phyloP scores from a whole-genome alignment of 2,329 filamentous ascomycete species.

The Fusarium mangiferae region DNA sequence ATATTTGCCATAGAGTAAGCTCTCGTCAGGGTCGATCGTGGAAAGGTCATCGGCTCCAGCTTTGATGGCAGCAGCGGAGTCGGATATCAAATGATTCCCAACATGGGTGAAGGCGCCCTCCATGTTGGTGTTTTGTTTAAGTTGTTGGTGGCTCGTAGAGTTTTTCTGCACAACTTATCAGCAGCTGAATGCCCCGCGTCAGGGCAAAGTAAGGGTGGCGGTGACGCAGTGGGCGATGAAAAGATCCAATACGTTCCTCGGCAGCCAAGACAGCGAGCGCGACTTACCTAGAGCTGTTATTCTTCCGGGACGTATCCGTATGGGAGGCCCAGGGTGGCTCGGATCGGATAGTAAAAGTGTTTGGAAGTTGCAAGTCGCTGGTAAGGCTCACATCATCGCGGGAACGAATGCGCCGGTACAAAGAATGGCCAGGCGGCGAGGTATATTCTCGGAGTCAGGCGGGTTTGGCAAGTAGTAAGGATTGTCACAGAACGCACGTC shows the following conservation, averaged over 20 bases:
- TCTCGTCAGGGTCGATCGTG: constrained; percentile 80
- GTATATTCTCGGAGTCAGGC: constrained; percentile 9
- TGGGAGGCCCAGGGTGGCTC: constrained; percentile 42
- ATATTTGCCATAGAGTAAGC: constrained; percentile 78
- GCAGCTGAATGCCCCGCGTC: constrained; percentile 39
- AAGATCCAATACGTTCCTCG: not conserved
- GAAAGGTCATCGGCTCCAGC: constrained; percentile 81
- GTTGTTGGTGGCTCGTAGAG: constrained; percentile 41
- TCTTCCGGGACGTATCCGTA: constrained; percentile 36
- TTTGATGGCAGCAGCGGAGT: constrained; percentile 87
- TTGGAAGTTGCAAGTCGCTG: constrained; percentile 46
- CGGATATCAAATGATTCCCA: constrained; percentile 86
- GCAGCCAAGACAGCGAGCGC: constrained; percentile 12
- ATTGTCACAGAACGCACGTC: constrained; percentile 16
- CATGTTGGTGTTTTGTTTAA: constrained; percentile 62
- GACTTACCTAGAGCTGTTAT: constrained; percentile 44
- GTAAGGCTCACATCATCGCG: constrained; percentile 54
- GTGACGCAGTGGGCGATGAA: constrained; percentile 24
- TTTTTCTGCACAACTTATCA: constrained; percentile 40
- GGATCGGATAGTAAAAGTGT: constrained; percentile 44
- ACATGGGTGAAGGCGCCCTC: constrained; percentile 90
- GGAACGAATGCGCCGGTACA: constrained; percentile 40
- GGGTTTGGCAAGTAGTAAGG: not conserved
- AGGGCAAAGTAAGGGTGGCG: constrained; percentile 26
- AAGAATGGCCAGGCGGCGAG: constrained; percentile 27